Conservation (phyloP, 2,329 filamentous ascomycete genomes). For the Phyllosticta citrichinensis region DNA sequence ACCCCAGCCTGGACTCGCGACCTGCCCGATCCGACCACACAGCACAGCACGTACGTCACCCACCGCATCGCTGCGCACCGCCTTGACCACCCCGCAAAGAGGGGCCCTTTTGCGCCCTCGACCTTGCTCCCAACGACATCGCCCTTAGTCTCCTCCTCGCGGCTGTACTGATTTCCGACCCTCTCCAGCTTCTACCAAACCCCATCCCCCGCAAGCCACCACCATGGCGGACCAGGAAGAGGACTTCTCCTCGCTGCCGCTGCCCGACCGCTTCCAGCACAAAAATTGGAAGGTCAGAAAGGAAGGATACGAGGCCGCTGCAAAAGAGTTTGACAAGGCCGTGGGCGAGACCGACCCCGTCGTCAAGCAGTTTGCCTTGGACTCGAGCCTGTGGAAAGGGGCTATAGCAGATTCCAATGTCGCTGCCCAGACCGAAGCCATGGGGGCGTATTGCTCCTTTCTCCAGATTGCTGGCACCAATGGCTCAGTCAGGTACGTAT, state of each 20-base stretch:
- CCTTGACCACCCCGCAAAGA: neutral
- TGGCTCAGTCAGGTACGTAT: conserved; percentile 55
- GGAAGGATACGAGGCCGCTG: conserved; percentile 83
- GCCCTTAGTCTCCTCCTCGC: neutral
- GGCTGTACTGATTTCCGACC: neutral
- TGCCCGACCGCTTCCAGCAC: conserved; percentile 73
- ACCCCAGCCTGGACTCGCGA: neutral
- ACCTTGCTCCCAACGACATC: neutral
- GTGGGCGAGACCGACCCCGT: conserved; percentile 76
- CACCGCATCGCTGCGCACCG: neutral
- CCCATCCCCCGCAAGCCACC: neutral
- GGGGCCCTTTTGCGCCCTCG: neutral
- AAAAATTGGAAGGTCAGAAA: conserved; percentile 99
- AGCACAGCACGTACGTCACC: neutral
- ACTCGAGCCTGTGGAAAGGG: conserved; percentile 80
- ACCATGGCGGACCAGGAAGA: conserved; percentile 74
- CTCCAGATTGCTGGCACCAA: conserved; percentile 81
- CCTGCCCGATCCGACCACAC: neutral
- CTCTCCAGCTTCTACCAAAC: conserved; percentile 5
- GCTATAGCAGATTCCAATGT: conserved; percentile 93
- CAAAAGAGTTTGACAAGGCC: conserved; percentile 74
- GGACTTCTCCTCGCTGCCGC: conserved; percentile 68
- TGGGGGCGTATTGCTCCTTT: conserved; percentile 80
- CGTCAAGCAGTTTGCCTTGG: conserved; percentile 79
- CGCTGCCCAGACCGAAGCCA: conserved; percentile 87